phyloP scores from a whole-genome alignment of 163 green algal species.

The Scenedesmus sp. region DNA sequence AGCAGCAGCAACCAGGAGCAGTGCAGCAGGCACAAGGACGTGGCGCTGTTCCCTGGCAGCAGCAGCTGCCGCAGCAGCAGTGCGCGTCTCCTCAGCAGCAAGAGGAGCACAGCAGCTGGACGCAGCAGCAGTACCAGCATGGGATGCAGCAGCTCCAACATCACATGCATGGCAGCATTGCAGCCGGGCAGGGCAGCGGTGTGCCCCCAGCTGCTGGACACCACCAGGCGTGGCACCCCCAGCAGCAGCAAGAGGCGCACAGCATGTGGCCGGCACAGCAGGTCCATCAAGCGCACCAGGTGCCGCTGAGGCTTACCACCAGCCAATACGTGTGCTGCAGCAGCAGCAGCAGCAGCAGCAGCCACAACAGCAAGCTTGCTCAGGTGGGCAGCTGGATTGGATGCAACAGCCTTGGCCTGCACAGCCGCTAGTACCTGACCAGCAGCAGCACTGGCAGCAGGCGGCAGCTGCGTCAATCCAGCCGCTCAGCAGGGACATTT shows the following conservation, averaged over 20 bases:
- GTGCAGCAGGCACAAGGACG: constrained; percentile 20
- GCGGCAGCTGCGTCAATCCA: background rate
- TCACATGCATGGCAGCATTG: background rate
- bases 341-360: constrained; percentile 32
- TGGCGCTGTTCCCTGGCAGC: background rate
- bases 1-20: background rate
- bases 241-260: background rate
- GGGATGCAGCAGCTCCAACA: background rate
- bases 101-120: background rate
- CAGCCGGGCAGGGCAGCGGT: background rate
- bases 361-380: background rate
- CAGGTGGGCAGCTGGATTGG: background rate
- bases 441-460: background rate
- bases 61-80: constrained; percentile 7
- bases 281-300: background rate
- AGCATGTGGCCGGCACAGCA: constrained; percentile 12
- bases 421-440: background rate
- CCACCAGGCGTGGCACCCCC: background rate
- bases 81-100: background rate
- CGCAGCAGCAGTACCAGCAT: background rate
- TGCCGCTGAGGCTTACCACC: background rate
- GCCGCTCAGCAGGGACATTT: background rate
- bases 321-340: background rate
- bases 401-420: background rate
- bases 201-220: background rate